phyloP scores from a whole-genome alignment of 2,329 filamentous ascomycete species.

The Cladosporium sp. region DNA sequence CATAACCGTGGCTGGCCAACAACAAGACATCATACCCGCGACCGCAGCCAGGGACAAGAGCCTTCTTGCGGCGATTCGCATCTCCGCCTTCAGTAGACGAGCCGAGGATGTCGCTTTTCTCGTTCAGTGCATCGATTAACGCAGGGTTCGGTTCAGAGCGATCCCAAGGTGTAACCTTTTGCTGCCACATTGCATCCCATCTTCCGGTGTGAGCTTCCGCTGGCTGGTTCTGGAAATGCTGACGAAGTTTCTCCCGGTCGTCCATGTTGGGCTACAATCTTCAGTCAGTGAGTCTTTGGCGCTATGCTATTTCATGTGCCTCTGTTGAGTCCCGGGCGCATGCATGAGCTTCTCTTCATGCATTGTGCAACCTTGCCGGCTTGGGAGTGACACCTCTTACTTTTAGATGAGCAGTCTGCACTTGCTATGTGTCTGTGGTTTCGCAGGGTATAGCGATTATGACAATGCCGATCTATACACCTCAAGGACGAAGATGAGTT shows the following conservation, averaged over 20 bases:
- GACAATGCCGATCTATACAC: too few relatives aligned
- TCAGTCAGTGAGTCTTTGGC: neutral
- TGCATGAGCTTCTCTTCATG: too few relatives aligned
- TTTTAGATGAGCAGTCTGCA: too few relatives aligned
- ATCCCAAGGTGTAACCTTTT: slow-evolving; percentile 54
- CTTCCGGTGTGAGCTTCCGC: slow-evolving; percentile 38
- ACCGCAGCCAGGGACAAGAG: slow-evolving; percentile 76
- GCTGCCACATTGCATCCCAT: slow-evolving; percentile 53
- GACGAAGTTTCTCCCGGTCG: slow-evolving; percentile 21
- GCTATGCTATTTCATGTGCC: too few relatives aligned
- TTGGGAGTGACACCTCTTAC: too few relatives aligned
- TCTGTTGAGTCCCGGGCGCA: too few relatives aligned
- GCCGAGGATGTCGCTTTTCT: slow-evolving; percentile 20
- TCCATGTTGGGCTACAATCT: slow-evolving; percentile 1
- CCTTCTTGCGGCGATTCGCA: slow-evolving; percentile 42
- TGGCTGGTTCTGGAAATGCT: slow-evolving; percentile 36
- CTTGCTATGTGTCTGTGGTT: too few relatives aligned
- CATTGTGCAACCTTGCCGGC: too few relatives aligned
- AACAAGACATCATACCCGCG: slow-evolving; percentile 75
- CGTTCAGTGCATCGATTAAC: slow-evolving; percentile 47
- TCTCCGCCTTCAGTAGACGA: slow-evolving; percentile 9
- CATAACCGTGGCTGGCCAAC: slow-evolving; percentile 67
- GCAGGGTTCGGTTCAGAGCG: slow-evolving; percentile 53
- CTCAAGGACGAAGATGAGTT: too few relatives aligned
- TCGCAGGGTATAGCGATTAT: too few relatives aligned